Evolutionary conservation across 2,329 filamentous ascomycete species (phyloP).

Genomic region (Sphaerulina vaccinii): DNA sequence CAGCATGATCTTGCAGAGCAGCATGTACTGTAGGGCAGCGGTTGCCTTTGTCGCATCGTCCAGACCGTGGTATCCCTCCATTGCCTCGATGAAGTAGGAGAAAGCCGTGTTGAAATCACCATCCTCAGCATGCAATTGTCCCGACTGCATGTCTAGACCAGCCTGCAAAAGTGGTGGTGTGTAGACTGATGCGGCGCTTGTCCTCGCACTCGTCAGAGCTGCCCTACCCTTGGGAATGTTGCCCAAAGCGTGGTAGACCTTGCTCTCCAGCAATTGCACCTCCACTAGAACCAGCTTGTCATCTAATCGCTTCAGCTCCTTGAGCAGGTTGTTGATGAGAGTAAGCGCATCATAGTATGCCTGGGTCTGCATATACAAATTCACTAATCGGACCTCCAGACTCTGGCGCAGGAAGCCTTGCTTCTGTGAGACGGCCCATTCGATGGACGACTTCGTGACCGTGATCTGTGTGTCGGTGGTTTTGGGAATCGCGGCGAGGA

Average conservation of each 20-base stretch:
- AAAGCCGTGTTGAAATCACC: slow-evolving; percentile 98
- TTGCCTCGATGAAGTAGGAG: slow-evolving; percentile 98
- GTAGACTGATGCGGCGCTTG: slow-evolving; percentile 94
- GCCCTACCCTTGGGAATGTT: slow-evolving; percentile 96
- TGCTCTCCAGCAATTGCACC: slow-evolving; percentile 93
- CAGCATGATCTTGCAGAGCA: slow-evolving; percentile 99
- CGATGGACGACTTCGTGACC: slow-evolving; percentile 98
- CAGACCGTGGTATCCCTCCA: slow-evolving; percentile 93
- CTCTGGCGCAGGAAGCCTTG: slow-evolving; percentile 96
- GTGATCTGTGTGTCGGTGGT: slow-evolving; percentile 90
- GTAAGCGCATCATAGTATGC: slow-evolving; percentile 95
- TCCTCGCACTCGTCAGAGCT: slow-evolving; percentile 88
- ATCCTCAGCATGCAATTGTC: slow-evolving; percentile 97
- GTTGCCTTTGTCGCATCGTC: slow-evolving; percentile 88
- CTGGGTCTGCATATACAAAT: slow-evolving; percentile 94
- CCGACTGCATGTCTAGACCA: slow-evolving; percentile 97
- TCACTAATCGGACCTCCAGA: slow-evolving; percentile 91
- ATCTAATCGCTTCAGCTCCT: slow-evolving; percentile 95
- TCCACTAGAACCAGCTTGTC: slow-evolving; percentile 98
- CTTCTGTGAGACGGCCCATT: slow-evolving; percentile 94
- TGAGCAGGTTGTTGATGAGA: slow-evolving; percentile 92
- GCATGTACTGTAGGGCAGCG: slow-evolving; percentile 98
- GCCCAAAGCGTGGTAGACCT: slow-evolving; percentile 94
- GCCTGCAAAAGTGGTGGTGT: slow-evolving; percentile 93
- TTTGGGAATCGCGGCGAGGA: slow-evolving; percentile 90